Evolutionary conservation across 2,329 filamentous ascomycete genomes (phyloP), one percentile per base, ranked within the genome.

Genomic region (Fusarium sp.): DNA sequence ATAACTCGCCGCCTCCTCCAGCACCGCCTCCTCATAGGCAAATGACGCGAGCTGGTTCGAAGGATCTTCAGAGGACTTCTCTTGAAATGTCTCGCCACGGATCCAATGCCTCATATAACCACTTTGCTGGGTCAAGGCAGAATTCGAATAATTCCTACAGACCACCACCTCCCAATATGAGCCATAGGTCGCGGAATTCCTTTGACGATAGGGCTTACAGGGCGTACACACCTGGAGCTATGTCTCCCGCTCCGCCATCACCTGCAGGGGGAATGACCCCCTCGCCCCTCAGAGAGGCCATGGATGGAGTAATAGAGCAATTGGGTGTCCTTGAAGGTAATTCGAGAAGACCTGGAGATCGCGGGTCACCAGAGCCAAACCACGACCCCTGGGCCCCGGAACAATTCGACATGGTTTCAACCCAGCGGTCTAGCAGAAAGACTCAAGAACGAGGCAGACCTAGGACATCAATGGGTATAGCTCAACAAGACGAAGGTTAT

Each of bases 251-350:
- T 38, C 92, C 92, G 4, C 90, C 90, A 5, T 95, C 94, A 6
- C 91, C 93, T 2, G 90, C 87, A 54, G 85, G 86, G 42, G 89
- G 88, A 52, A 85, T 94, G 81, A 99, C 96, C 0, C 96, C 96
- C 1, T 98, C 96, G 3, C 96, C 96, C 0, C 85, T 99, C 4
- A 89, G 96, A 68, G 94, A 95, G 81, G 96, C 96, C 1, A 99
- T 99, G 95, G 96, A 98, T 79, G 96, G 97, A 82, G 95, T 99
- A 5, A 98, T 98, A 91, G 94, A 96, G 74, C 97, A 96, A 65
- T 84, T 99, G 50, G 93, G 97, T 79, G 95, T 95, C 69, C 94
- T 99, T 87, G 82, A 80, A 24, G 79, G 70, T 14, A 69, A 72
- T 11, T 35, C 72, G 11, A 78, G 92, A 20, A 86, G 92, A 76